phyloP scores from a whole-genome alignment of 1,284 basidiomycete genomes.

The Boletus semigastroideus region DNA sequence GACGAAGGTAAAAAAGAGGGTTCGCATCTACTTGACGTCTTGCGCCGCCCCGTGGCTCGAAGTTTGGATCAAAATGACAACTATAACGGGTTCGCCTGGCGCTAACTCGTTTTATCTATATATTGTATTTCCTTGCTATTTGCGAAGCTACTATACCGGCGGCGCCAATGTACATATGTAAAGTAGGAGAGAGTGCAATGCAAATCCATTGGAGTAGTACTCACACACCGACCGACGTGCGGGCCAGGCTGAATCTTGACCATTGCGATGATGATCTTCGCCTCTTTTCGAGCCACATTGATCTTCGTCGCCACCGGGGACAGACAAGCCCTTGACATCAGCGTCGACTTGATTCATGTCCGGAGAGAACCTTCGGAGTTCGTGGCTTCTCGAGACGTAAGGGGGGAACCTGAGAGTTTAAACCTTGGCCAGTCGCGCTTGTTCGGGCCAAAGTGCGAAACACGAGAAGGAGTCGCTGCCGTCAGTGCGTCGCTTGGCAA shows the following conservation, averaged over 20 bases:
- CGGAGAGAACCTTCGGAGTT: conserved; percentile 9
- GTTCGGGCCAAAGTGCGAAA: too few relatives aligned
- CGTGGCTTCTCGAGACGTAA: conserved; percentile 10
- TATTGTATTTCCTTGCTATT: conserved; percentile 23
- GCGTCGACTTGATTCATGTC: conserved; percentile 22
- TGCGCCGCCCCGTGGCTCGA: conserved; percentile 10
- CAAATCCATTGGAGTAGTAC: conserved; percentile 9
- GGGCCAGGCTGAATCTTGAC: not conserved
- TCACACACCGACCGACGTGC: not conserved
- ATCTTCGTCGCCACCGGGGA: conserved; percentile 15
- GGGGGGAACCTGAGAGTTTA: too few relatives aligned
- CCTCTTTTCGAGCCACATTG: conserved; percentile 11
- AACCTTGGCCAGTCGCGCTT: not conserved
- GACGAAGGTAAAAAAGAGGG: conserved; percentile 10
- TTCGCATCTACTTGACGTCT: conserved; percentile 12
- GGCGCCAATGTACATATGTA: conserved; percentile 24
- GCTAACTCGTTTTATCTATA: conserved; percentile 25
- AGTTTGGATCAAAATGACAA: conserved; percentile 3
- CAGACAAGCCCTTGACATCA: conserved; percentile 2
- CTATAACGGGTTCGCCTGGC: conserved; percentile 19
- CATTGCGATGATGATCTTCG: conserved; percentile 12
- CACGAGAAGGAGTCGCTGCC: too few relatives aligned
- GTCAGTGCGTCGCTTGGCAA: too few relatives aligned
- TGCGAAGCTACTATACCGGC: conserved; percentile 1
- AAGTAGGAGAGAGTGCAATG: not conserved